Base-by-base conservation (phyloP, 768 basidiomycete genomes). In the Panaeolus cyanescens region DNA sequence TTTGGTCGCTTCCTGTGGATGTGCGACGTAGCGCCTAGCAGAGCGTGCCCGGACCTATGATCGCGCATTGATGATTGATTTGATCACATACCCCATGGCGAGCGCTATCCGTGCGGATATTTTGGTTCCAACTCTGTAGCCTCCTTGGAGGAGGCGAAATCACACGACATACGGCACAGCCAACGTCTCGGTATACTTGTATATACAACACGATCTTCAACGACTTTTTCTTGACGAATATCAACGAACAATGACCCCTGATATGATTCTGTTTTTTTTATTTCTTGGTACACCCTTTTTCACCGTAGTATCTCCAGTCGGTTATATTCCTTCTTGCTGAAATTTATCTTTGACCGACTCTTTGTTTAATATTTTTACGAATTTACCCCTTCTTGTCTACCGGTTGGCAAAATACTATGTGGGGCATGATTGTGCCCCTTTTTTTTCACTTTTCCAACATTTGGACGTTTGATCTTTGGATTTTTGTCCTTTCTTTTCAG, bases 381-480 rank as follows among this genome's bases (percentile, higher is more conserved):
- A 28, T 13, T 28, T 17, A n/a, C n/a, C n/a, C 30, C 30, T 50
- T 50, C 45, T 50, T 50, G 45, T 50, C 25, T 50, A 50, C 45
- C 45, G 45, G 45, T 50, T 50, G 45, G 25, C 45, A 50, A 50
- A 50, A 50, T 50, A 50, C 45, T 50, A 50, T 30, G 3, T 50
- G 45, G 13, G 25, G 25, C 9, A 50, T 28, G 30, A 28, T 50
- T 50, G 45, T 50, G 28, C 25, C 25, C 25, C 19, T 42, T 28
- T 12, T 10, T 28, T 50, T 50, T 50, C 30, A 2, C n/a, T 13
- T 50, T 50, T n/a, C n/a, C n/a, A n/a, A n/a, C n/a, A n/a, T n/a
- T n/a, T n/a, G n/a, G n/a, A n/a, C n/a, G n/a, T n/a, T 9, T 28
- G 45, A 50, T 28, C 1, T 12, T 50, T 28, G 45, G 45, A 28